These are phyloP conservation scores for Elongisporangium anandrum DNA, from an alignment of 352 stramenopile genomes.

Conservation along the genomic window DNA sequence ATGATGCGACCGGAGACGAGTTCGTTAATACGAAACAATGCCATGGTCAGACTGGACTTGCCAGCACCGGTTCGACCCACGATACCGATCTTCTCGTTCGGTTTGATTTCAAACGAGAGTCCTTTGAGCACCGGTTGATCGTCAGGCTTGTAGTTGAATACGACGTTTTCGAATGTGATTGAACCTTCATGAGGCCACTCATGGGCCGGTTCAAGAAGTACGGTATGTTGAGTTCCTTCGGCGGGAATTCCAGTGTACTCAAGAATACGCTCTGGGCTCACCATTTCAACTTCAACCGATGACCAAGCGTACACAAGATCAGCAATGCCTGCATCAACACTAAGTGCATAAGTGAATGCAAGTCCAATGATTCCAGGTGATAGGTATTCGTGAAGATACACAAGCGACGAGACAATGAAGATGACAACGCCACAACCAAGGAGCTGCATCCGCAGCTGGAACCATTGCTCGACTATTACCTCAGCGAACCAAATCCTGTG, in stretches of 20 bases:
- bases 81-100: no score
- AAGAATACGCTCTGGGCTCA: constrained; percentile 45
- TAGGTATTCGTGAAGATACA: constrained; percentile 22
- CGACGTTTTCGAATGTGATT: constrained; percentile 78
- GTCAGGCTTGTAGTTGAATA: constrained; percentile 76
- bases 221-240: constrained; percentile 11
- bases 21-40: no score
- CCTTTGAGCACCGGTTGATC: no score
- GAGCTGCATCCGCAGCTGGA: constrained; percentile 42
- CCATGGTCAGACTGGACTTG: no score
- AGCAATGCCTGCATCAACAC: constrained; percentile 72
- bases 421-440: constrained; percentile 38
- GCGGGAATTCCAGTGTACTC: constrained; percentile 25
- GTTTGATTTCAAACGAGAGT: no score
- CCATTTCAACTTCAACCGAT: constrained; percentile 49
- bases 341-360: constrained; percentile 84
- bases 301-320: constrained; percentile 54
- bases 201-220: neutral
- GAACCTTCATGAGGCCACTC: constrained; percentile 64
- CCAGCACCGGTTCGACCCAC: no score
- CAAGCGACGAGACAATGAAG: constrained; percentile 27
- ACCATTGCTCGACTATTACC: constrained; percentile 29
- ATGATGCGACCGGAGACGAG: no score
- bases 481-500: constrained; percentile 23
- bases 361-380: constrained; percentile 75